phyloP scores from a whole-genome alignment of 169 alveolate genomes.

The Gregarina niphandrodes region DNA sequence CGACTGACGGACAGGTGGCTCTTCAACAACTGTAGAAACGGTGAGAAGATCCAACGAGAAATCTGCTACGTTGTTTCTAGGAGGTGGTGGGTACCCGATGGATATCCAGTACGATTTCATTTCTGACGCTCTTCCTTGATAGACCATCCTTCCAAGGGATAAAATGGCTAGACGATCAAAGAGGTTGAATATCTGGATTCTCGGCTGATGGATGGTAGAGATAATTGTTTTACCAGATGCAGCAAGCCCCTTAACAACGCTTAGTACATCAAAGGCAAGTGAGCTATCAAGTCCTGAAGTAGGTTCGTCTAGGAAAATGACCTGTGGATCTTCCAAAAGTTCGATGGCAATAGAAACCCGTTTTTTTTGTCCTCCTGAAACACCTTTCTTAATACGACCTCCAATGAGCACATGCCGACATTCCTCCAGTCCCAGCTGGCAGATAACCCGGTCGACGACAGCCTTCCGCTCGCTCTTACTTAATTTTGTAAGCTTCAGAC shows the following conservation, averaged over 20 bases:
- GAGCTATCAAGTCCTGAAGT: conserved; percentile 58
- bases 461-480: not conserved
- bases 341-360: conserved; percentile 63
- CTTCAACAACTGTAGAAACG: too few species aligned
- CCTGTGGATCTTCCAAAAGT: conserved; percentile 52
- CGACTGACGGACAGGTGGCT: too few species aligned
- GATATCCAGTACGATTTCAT: conserved; percentile 15
- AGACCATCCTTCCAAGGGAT: conserved; percentile 32
- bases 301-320: conserved; percentile 61
- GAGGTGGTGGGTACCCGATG: conserved; percentile 25
- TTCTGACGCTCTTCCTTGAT: conserved; percentile 35
- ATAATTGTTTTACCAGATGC: conserved; percentile 18
- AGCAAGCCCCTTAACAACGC: conserved; percentile 21
- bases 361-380: conserved; percentile 67
- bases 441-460: conserved; percentile 1
- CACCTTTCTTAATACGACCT: conserved; percentile 34
- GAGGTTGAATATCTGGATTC: conserved; percentile 24
- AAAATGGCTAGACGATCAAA: conserved; percentile 39
- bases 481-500: conserved; percentile 6
- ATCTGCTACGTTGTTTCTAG: conserved; percentile 27
- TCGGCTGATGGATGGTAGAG: conserved; percentile 33
- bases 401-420: conserved; percentile 41
- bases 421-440: conserved; percentile 5
- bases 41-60: conserved; percentile 17
- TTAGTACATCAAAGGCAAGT: conserved; percentile 25